Conservation (phyloP, 331 rosid genomes). For the Arachis monticola region DNA sequence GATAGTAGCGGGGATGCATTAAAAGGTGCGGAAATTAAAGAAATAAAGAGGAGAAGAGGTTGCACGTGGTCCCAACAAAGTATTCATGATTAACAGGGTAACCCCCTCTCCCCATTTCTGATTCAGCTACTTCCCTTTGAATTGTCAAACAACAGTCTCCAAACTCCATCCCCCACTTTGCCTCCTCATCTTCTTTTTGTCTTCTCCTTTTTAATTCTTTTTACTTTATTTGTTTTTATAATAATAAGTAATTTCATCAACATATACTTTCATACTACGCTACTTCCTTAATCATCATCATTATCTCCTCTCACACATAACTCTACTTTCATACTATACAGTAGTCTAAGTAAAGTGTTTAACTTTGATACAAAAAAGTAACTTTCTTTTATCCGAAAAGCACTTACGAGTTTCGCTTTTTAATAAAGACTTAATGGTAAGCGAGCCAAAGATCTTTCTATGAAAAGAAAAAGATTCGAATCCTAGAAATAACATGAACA, state of each 20-base stretch:
- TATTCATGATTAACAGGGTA: conserved; percentile 16
- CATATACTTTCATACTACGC: too few species aligned
- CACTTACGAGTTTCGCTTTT: not conserved
- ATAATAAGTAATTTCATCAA: not conserved
- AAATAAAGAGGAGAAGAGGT: conserved; percentile 7
- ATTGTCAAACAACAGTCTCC: conserved; percentile 40
- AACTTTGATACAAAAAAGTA: not conserved
- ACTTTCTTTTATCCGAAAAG: not conserved
- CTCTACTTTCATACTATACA: not conserved
- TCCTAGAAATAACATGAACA: not conserved
- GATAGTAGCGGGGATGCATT: conserved; percentile 38
- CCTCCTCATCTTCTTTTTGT: not conserved
- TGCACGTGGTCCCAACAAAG: conserved; percentile 56
- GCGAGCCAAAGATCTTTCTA: not conserved
- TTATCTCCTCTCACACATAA: too few species aligned
- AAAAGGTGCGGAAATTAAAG: conserved; percentile 41
- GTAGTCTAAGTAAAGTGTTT: not conserved
- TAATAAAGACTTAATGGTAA: not conserved
- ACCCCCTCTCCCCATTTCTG: conserved; percentile 6
- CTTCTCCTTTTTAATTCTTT: not conserved
- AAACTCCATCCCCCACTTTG: conserved; percentile 21
- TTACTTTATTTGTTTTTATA: not conserved
- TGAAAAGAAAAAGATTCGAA: not conserved
- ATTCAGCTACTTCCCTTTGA: conserved; percentile 47
- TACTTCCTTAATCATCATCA: too few species aligned